Base-by-base conservation (phyloP, 768 basidiomycete genomes). In the Megacollybia marginata region DNA sequence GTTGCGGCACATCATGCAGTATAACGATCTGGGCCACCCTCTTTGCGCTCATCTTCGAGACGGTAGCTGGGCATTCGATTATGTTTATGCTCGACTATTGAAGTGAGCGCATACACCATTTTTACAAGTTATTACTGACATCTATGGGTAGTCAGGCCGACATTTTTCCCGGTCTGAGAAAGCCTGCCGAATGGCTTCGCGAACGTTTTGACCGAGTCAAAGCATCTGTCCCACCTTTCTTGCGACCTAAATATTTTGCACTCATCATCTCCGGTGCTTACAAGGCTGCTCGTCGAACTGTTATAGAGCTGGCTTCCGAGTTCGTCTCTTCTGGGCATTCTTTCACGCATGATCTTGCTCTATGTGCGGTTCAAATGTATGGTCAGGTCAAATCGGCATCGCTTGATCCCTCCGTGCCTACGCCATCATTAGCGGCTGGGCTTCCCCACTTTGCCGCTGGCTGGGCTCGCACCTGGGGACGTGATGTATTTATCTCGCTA, bases 391-490 rank as follows among this genome's bases (percentile, higher is more conserved):
- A 81, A 57, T 92, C 92, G 0, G 95, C 96, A 5, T 96, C 93
- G 11, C 75, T 99, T 44, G 84, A 88, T 58, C 87, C 90, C 9
- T 67, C 62, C 1, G 75, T 76, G 55, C 63, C 76, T 2, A 84
- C 82, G 1, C 84, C 96, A 4, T 91, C 88, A 3, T 73, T 99
- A 33, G 93, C 96, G 9, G 96, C 96, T 20, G 96, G 96, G 16
- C 70, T 98, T 28, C 94, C 96, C 5, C 96, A 98, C 67, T 98
- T 99, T 62, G 73, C 90, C 1, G 71, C 86, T 8, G 84, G 85
- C 5, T 99, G 96, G 96, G 94, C 94, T 12, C 78, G 96, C 46
- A 92, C 89, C 62, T 99, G 96, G 96, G 96, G 96, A 2, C 81
- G 96, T 18, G 88, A 92, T 59, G 84, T 91, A 2, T 96, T 95